Evolutionary conservation across 805 yeast genomes (phyloP).

Genomic region (Zygosaccharomyces pseudorouxii): DNA sequence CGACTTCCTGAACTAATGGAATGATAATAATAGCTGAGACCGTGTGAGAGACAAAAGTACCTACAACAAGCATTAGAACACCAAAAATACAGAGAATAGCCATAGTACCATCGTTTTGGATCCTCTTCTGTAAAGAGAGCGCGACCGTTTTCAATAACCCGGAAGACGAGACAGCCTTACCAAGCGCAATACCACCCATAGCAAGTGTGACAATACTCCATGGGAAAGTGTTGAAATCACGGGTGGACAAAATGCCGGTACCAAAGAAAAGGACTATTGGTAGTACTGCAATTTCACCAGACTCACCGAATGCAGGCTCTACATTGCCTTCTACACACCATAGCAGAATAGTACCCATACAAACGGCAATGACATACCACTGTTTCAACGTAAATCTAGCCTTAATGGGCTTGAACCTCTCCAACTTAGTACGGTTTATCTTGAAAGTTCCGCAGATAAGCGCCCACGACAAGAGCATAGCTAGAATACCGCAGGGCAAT

Average conservation of each 20-base stretch:
- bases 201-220: slow-evolving; percentile 95
- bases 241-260: slow-evolving; percentile 73
- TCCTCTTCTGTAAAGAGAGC: slow-evolving; percentile 53
- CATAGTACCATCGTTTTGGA: slow-evolving; percentile 57
- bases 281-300: slow-evolving; percentile 85
- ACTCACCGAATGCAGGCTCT: slow-evolving; percentile 73
- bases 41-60: slow-evolving; percentile 94
- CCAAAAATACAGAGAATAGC: slow-evolving; percentile 81
- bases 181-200: slow-evolving; percentile 95
- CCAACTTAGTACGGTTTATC: slow-evolving; percentile 44
- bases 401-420: slow-evolving; percentile 45
- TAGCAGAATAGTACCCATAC: slow-evolving; percentile 65
- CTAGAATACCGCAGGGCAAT: slow-evolving; percentile 66
- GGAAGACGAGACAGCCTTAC: slow-evolving; percentile 89
- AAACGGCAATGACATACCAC: slow-evolving; percentile 66
- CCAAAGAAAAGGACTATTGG: slow-evolving; percentile 88
- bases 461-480: slow-evolving; percentile 65
- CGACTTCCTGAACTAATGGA: slow-evolving; percentile 86
- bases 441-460: slow-evolving; percentile 55
- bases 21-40: slow-evolving; percentile 92
- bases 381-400: slow-evolving; percentile 70
- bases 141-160: slow-evolving; percentile 84
- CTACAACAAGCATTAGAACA: slow-evolving; percentile 71
- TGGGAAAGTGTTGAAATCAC: slow-evolving; percentile 88
- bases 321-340: slow-evolving; percentile 87